Base-by-base conservation (phyloP, 495 filamentous ascomycete species). In the Aspergillus biplanus region DNA sequence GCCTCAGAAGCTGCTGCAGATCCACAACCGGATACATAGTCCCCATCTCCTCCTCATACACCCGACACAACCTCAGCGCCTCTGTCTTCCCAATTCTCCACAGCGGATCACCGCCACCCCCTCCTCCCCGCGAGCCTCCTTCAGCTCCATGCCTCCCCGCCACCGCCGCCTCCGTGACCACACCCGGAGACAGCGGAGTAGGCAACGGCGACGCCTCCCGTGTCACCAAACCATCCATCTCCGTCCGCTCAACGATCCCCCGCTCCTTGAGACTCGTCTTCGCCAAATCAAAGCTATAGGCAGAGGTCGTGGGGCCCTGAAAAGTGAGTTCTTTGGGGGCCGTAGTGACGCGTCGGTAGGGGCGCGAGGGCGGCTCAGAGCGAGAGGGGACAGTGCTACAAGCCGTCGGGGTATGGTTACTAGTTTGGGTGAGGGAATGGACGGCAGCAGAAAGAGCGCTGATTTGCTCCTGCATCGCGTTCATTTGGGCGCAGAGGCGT, bases 21-120 rank as follows among this genome's bases (percentile, higher is more conserved):
- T 89, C 80, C 32, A 93, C 66, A 6, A 95, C 83, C 0, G 92
- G 92, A 71, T 95, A 97, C 92, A 95, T 95, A 56, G 91, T 81
- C 3, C 90, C 90, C 74, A 95, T 88, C 72, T 95, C 92, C 69
- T 96, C 91, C 59, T 93, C 88, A 65, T 92, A 92, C 3, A 93
- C 82, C 4, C 80, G 73, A 66, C 90, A 90, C 12, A 96, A 79
- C 7, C 90, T 84, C n/a, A 90, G 67, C 52, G 92, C 87, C 67
- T 97, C 91, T 18, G 87, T 79, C 67, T 88, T 89, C n/a, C 79
- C 77, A 18, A 92, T 78, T n/a, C 82, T 78, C 89, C 90, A 92
- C 15, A 97, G 77, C 1, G 92, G 90, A 75, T 96, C 91, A 76
- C 82, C 37, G 11, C 46, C 15, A 49, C 18, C 18, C 16, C 46